Base-by-base conservation (phyloP, 768 basidiomycete genomes). In the Mycena floridula region DNA sequence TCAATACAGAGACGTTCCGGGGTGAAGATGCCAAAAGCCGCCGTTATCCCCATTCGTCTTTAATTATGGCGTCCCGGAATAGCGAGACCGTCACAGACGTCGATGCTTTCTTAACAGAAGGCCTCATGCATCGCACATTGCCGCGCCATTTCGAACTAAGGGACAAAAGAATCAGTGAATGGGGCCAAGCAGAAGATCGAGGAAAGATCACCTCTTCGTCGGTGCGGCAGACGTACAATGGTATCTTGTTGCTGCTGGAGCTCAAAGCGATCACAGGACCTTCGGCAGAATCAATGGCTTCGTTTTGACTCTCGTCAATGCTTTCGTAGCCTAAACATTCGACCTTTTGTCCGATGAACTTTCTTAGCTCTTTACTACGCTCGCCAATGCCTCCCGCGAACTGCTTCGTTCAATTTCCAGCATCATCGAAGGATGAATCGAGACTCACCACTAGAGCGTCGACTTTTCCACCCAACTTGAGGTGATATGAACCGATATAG, bases 321-420 rank as follows among this genome's bases (percentile, higher is more conserved):
- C 48, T 45, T 22, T 68, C 62, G 46, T 81, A 82, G 2, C 89
- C 89, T 36, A 93, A 58, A 63, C 79, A 85, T 15, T 42, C 52
- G 13, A 84, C 64, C 25, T 72, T 67, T 26, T 70, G 59, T 3
- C 72, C 71, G 15, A 94, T 67, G 16, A 77, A 76, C 30, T 64
- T 57, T 32, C 92, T 65, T 43, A 97, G 62, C 51, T 76, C 70
- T 15, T 62, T 66, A 48, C 81, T 77, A 51, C 71, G 73, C 62
- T 96, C 93, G 0, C 93, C 93, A 42, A 96, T 89, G 0, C 91
- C 91, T 3, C 92, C 91, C 0, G 87, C 74, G 59, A 94, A 92
- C n/a, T n/a, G n/a, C n/a, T n/a, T n/a, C n/a, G n/a, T n/a, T n/a
- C n/a, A n/a, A n/a, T n/a, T n/a, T n/a, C n/a, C n/a, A n/a, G n/a